These are phyloP conservation scores for Phialemonium atrogriseum DNA, from an alignment of 2,329 filamentous ascomycete species.

Conservation along the genomic window DNA sequence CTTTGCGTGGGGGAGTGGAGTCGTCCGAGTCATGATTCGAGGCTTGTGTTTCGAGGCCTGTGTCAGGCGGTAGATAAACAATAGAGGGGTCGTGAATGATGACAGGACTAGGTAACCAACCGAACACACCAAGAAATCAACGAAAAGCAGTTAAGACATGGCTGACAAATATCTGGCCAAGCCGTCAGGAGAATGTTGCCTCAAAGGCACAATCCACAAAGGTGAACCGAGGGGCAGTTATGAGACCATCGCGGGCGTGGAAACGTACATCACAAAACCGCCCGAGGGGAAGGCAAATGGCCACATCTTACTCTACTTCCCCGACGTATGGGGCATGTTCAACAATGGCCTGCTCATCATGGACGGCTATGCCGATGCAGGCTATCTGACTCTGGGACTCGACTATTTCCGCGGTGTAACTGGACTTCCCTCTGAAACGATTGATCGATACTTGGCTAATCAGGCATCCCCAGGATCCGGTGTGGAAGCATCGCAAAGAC, in stretches of 20 bases:
- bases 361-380: slow-evolving; percentile 33
- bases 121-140: no score
- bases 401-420: slow-evolving; percentile 34
- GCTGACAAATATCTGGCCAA: slow-evolving; percentile 22
- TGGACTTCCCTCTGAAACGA: no score
- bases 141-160: no score
- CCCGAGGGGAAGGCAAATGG: slow-evolving; percentile 25
- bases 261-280: slow-evolving; percentile 24
- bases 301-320: slow-evolving; percentile 32
- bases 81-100: no score
- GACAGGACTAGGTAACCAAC: no score
- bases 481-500: no score
- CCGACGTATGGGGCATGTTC: slow-evolving; percentile 33
- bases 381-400: slow-evolving; percentile 30
- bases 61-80: no score
- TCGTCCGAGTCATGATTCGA: no score
- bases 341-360: slow-evolving; percentile 33
- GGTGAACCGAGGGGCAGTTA: slow-evolving; percentile 24
- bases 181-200: slow-evolving; percentile 26
- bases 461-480: no score
- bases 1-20: no score
- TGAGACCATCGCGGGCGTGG: slow-evolving; percentile 21
- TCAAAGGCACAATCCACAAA: slow-evolving; percentile 27
- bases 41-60: no score
- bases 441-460: no score